Conservation (phyloP, 345 rosid species). For the Eucalyptus marginata region DNA sequence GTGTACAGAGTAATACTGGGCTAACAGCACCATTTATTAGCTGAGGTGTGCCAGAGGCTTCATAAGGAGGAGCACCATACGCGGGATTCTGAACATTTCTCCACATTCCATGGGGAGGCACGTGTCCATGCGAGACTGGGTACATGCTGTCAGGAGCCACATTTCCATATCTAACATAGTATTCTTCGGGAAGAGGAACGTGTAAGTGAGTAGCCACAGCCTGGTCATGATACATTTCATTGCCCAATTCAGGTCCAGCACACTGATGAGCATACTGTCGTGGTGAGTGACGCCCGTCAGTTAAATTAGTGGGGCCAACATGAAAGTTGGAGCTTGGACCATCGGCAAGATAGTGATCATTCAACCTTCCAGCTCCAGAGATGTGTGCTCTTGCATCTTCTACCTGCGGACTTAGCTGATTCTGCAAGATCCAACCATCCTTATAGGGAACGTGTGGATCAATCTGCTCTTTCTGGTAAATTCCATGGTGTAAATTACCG, state of each 20-base stretch:
- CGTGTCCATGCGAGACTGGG: slow-evolving; percentile 40
- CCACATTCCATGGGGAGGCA: slow-evolving; percentile 41
- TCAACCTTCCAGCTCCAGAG: slow-evolving; percentile 55
- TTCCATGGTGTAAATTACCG: slow-evolving; percentile 36
- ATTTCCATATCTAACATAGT: slow-evolving; percentile 38
- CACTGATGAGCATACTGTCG: slow-evolving; percentile 32
- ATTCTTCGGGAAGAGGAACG: slow-evolving; percentile 43
- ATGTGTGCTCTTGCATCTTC: slow-evolving; percentile 57
- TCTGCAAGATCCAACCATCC: slow-evolving; percentile 71
- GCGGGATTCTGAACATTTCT: slow-evolving; percentile 47
- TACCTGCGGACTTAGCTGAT: slow-evolving; percentile 41
- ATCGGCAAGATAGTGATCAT: slow-evolving; percentile 50
- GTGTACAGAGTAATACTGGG: slow-evolving; percentile 24
- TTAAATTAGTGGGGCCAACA: slow-evolving; percentile 37
- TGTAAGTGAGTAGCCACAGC: slow-evolving; percentile 23
- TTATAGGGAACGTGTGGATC: slow-evolving; percentile 26
- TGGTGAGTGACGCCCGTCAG: slow-evolving; percentile 36
- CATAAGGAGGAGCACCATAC: slow-evolving; percentile 39
- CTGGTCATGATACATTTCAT: slow-evolving; percentile 56
- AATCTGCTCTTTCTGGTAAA: slow-evolving; percentile 40
- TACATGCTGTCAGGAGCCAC: slow-evolving; percentile 37
- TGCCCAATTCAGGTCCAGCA: slow-evolving; percentile 47
- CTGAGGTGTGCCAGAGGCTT: slow-evolving; percentile 23
- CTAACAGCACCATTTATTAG: slow-evolving; percentile 44
- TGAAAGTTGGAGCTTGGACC: slow-evolving; percentile 50